Evolutionary conservation across 345 rosid genomes (phyloP).

Genomic region (Hypericum androsaemum): DNA sequence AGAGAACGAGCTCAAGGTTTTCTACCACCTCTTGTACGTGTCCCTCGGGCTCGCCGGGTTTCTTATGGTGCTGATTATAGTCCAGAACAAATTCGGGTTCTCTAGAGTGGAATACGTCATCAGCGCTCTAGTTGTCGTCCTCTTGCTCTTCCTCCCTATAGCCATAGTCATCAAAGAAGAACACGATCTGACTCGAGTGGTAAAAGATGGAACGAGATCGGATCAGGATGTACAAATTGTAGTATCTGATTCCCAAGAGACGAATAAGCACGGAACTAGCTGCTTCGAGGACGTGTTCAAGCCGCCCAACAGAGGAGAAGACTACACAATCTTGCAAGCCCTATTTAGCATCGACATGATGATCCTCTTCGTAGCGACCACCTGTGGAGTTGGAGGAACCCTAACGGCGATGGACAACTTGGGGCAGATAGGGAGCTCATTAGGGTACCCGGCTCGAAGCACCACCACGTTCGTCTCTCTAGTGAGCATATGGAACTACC

Average conservation of each 20-base stretch:
- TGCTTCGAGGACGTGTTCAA: slow-evolving; percentile 9
- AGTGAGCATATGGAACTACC: slow-evolving; percentile 20
- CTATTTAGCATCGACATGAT: slow-evolving; percentile 17
- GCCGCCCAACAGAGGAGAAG: slow-evolving; percentile 17
- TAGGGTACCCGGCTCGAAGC: slow-evolving; percentile 13
- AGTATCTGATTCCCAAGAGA: not conserved
- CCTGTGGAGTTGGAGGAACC: slow-evolving; percentile 14
- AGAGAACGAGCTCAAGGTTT: not conserved
- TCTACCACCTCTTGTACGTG: not conserved
- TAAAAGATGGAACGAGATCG: no score
- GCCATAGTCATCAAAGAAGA: not conserved
- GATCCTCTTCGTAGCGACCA: slow-evolving; percentile 9
- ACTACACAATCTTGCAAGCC: slow-evolving; percentile 17
- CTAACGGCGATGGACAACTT: slow-evolving; percentile 10
- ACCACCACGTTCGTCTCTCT: slow-evolving; percentile 15
- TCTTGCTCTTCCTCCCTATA: not conserved
- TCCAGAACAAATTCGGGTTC: not conserved
- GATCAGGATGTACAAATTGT: no score
- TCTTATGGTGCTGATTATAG: not conserved
- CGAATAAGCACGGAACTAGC: not conserved
- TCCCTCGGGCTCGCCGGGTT: not conserved
- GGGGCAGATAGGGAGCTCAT: slow-evolving; percentile 13
- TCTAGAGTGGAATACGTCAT: not conserved
- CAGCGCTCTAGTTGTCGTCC: not conserved
- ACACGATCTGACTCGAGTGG: not conserved